Evolutionary conservation across 2,329 filamentous ascomycete species (phyloP), one percentile per base, ranked within the genome.

Genomic region (Pseudogymnoascus sp.): DNA sequence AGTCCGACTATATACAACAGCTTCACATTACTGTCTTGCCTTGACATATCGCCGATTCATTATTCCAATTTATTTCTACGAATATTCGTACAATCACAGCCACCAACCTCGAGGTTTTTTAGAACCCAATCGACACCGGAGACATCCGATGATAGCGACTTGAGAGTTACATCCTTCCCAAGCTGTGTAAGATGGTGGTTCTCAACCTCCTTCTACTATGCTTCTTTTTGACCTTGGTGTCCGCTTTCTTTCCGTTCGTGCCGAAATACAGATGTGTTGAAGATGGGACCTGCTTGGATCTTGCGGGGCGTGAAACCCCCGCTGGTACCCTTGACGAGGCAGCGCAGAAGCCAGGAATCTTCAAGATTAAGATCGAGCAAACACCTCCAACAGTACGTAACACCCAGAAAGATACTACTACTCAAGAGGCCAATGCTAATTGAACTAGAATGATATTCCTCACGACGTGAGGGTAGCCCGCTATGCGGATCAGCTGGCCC

Each of bases 181-280:
- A 35, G 23, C 12, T 62, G 59, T 63, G 23, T 12, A 71, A 70
- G 70, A 63, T 67, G 25, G 42, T 68, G 56, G 44, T 62, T 25
- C 67, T 61, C 38, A 23, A 40, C 23, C 42, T 69, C 11, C 25
- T 67, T 12, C 53, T 53, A 16, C 42, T 65, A 25, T 56, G 65
- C 10, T 60, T 65, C 3, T 62, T 70, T n/a, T 53, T 63, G 50
- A 64, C 65, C 21, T 61, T 56, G 33, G 64, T 67, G 21, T 56
- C 64, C 4, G 70, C 71, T 14, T 72, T 69, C 61, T 72, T 64
- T 61, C 64, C 65, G 12, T 72, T 64, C 25, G 64, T 66, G 25
- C 71, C 71, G 5, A 62, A 63, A 12, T 71, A 69, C 59, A 62
- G 64, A 63, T 71, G 69, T 59, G 47, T 64, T 4, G 63, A 67